phyloP scores from a whole-genome alignment of 176 grass and related monocot species.

The Poa annua region DNA sequence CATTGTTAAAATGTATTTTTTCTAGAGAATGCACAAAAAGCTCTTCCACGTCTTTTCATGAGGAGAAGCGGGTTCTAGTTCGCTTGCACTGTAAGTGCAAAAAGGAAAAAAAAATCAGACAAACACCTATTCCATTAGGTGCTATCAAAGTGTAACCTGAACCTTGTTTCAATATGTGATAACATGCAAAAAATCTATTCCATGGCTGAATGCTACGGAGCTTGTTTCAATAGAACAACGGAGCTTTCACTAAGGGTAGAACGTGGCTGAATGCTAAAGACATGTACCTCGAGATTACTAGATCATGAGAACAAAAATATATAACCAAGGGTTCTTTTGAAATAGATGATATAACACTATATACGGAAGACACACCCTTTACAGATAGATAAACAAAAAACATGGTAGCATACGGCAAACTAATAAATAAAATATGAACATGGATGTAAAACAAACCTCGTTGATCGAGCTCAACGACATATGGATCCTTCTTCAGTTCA shows the following conservation, averaged over 20 bases:
- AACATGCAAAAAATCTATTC: background rate
- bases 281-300: background rate
- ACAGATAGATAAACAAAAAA: background rate
- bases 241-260: background rate
- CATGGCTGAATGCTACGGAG: background rate
- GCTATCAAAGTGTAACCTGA: background rate
- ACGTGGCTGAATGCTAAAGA: background rate
- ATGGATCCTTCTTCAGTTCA: conserved; percentile 60
- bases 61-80: background rate
- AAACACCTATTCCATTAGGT: too few species aligned
- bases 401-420: background rate
- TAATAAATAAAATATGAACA: background rate
- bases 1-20: background rate
- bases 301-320: conserved; percentile 14
- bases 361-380: background rate
- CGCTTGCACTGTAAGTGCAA: too few species aligned
- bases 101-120: too few species aligned
- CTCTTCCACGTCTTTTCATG: background rate
- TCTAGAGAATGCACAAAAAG: background rate
- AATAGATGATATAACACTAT: background rate
- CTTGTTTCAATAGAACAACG: conserved; percentile 8
- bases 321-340: background rate
- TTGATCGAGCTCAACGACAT: conserved; percentile 74
- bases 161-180: background rate
- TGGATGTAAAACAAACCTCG: conserved; percentile 52